Percentiles rank a stretch among this genome's conserved stretches.
These are phyloP conservation scores for Sporothrix humicola DNA, from an alignment of 2,329 filamentous ascomycete species.

Conservation along the genomic window DNA sequence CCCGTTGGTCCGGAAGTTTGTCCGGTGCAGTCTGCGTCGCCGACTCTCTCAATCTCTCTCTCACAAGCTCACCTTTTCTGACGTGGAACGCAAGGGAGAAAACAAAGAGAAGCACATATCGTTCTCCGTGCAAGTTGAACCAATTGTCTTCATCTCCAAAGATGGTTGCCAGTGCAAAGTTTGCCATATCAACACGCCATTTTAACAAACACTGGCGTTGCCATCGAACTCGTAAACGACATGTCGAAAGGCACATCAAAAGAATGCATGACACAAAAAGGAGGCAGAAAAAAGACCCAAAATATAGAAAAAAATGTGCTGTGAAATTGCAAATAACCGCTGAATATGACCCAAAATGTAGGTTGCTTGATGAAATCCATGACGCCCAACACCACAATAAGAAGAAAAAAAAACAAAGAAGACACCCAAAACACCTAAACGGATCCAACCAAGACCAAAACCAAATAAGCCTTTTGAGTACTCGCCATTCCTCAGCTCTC, in stretches of 20 bases:
- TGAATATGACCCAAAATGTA: background rate
- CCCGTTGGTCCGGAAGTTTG: background rate
- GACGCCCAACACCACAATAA: slow-evolving; percentile 4
- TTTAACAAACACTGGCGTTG: background rate
- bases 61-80: background rate
- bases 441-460: background rate
- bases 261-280: no score
- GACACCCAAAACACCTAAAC: background rate
- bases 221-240: background rate
- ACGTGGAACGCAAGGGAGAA: background rate
- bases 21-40: background rate
- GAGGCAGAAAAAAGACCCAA: background rate
- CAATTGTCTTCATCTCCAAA: no score
- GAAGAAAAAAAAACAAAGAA: background rate
- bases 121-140: no score
- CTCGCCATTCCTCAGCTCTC: background rate
- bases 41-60: background rate
- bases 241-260: background rate
- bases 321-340: background rate
- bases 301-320: no score
- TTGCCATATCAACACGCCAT: background rate
- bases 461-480: background rate
- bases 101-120: background rate
- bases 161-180: no score
- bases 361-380: background rate